Percentiles rank a stretch among this genome's conserved stretches.
Evolutionary conservation across 139 green algal genomes (phyloP).

Genomic region (Micractinium conductrix): DNA sequence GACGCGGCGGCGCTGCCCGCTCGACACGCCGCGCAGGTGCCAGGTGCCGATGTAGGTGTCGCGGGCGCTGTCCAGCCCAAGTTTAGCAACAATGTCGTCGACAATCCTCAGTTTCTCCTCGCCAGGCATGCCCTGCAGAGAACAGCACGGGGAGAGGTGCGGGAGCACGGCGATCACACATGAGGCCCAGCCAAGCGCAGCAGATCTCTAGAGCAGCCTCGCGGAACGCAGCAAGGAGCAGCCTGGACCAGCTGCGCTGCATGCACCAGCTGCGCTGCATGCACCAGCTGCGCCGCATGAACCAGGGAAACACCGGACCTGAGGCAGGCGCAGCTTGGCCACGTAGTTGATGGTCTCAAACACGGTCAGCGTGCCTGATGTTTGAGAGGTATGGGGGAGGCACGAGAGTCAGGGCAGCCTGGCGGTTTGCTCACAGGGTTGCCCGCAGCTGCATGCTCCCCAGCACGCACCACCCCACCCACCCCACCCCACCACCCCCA

Average conservation of each 20-base stretch:
- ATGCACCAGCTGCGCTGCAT: background rate
- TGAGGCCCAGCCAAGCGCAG: background rate
- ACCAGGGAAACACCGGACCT: background rate
- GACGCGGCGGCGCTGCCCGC: conserved; percentile 79
- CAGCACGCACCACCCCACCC: too few relatives aligned
- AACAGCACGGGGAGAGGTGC: background rate
- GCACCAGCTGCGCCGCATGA: background rate
- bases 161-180: background rate
- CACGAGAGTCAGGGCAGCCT: too few relatives aligned
- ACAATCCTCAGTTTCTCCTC: conserved; percentile 43
- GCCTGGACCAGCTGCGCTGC: background rate
- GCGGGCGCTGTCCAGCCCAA: conserved; percentile 49
- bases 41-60: conserved; percentile 20
- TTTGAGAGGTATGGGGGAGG: too few relatives aligned
- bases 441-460: too few relatives aligned
- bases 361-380: conserved; percentile 48
- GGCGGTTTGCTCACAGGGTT: too few relatives aligned
- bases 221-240: background rate
- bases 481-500: too few relatives aligned
- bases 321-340: conserved; percentile 63
- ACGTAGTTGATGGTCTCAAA: conserved; percentile 64
- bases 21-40: conserved; percentile 54
- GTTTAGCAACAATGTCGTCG: conserved; percentile 39
- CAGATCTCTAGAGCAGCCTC: background rate
- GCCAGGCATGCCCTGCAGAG: conserved; percentile 11